These are phyloP conservation scores for Geotrichum fermentans DNA, from an alignment of 1,139 yeast genomes.

Conservation along the genomic window DNA sequence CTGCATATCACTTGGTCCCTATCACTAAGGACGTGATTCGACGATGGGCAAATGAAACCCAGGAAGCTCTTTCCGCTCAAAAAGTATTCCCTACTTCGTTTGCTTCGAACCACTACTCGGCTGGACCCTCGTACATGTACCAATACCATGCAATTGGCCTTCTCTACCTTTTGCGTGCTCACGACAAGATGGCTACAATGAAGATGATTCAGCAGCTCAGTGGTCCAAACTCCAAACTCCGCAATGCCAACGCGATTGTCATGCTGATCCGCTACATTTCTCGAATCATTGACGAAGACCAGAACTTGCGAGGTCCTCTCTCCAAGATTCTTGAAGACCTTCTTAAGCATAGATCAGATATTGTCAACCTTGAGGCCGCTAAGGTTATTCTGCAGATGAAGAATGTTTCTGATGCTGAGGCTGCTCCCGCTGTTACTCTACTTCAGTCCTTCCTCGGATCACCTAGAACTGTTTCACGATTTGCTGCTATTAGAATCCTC, in stretches of 20 bases:
- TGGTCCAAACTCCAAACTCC: conserved; percentile 43
- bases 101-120: conserved; percentile 28
- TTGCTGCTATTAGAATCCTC: conserved; percentile 87
- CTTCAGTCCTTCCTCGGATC: conserved; percentile 76
- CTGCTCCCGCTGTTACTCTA: conserved; percentile 58
- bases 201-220: conserved; percentile 81
- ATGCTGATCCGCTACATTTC: conserved; percentile 81
- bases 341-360: conserved; percentile 77
- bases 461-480: conserved; percentile 85
- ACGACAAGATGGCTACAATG: conserved; percentile 90
- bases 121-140: conserved; percentile 54
- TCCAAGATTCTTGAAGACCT: conserved; percentile 65
- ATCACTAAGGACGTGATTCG: conserved; percentile 87
- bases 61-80: conserved; percentile 75
- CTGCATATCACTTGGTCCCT: conserved; percentile 85
- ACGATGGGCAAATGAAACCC: conserved; percentile 89
- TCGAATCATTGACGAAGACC: conserved; percentile 61
- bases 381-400: conserved; percentile 68
- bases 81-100: conserved; percentile 50
- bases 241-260: conserved; percentile 59
- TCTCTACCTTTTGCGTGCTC: conserved; percentile 79
- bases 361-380: conserved; percentile 92
- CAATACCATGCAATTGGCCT: conserved; percentile 96
- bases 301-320: conserved; percentile 43
- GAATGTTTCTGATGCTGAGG: conserved; percentile 58